Base-by-base conservation (phyloP, 208 protist species). In the Endotrypanum monterogeii region DNA sequence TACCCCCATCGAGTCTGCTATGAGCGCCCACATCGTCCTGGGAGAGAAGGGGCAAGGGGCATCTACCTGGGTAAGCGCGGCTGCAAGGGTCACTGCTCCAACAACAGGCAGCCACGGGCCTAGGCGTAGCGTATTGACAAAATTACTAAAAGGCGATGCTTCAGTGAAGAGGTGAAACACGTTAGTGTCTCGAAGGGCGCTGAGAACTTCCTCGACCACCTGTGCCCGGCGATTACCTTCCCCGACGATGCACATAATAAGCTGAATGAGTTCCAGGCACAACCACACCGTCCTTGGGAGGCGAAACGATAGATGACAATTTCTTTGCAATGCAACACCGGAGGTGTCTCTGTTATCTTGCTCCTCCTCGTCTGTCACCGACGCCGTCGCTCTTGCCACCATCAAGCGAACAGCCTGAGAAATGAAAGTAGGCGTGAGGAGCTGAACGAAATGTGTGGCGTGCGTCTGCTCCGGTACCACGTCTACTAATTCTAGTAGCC, bases 371-470 rank as follows among this genome's bases (percentile, higher is more conserved):
- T 50, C 16, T 16, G 5, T 46, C 41, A 54, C 46, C 25, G 63
- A 14, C 8, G 3, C 63, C 30, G 12, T 37, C 12, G 63, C 44
- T 39, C 44, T 16, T 44, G 28, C 63, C 63, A 54, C 63, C 63
- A 68, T 68, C 23, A 28, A 20, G 7, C 67, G 67, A 51, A 58
- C 67, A 50, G 35, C 25, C 48, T 71, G 67, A 28, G 52, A 30
- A 23, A 71, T 39, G 2, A 71, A 46, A 6, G 48, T 39, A 44
- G 67, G 51, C 25, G 52, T 60, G 30, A 39, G 23, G 1, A 71
- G 48, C 51, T 60, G 51, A 46, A 51, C 11, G 48, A 71, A 71
- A 55, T 52, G 67, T 11, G 52, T 55, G 67, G 67, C 25, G 52
- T 56, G 65, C 46, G 32, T 56, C 65, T 56, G 44, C 50, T 28